Base-by-base conservation (phyloP, 2,329 filamentous ascomycete genomes). In the Aspergillus costaricaensis region DNA sequence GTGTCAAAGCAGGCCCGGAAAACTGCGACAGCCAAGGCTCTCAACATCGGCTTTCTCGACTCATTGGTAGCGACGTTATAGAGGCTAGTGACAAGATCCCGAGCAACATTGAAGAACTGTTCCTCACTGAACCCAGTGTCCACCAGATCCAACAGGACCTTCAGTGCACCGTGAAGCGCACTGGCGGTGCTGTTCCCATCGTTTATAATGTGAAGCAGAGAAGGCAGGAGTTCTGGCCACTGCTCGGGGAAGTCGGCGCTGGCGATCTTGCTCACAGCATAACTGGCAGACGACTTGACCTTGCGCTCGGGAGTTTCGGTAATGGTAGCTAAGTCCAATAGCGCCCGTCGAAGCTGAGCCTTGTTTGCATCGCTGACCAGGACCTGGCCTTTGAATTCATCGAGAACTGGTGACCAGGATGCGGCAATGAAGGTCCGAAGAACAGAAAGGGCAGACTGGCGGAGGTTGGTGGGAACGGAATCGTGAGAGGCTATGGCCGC, bases 1-100 rank as follows among this genome's bases (percentile, higher is more conserved):
- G 95, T 91, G 74, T 98, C 92, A 75, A 99, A 96, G 77, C 92
- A 96, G 52, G 88, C 88, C 59, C 92, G 86, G 82, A 98, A 96
- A 60, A 97, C 91, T 43, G 90, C 91, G 44, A 98, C 89, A 41
- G 95, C 91, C 67, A 98, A 82, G 30, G 92, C 92, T 62, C 95
- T 86, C 60, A 96, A 82, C 61, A 87, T 86, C 9, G 90, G 84
- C 72, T 91, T 92, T 68, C 91, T 87, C 62, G 83, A 83, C 61
- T 90, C 86, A 73, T 91, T 91, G 59, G 91, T 83, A 14, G 93
- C 92, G 39, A 96, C 89, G 68, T 91, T 85, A 74, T 92, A 95
- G 32, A 97, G 85, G 54, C 89, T 88, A 69, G 89, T 89, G 72
- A 97, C 88, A 60, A 99, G 90, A 70, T 96, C 89, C 39, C 88